Base-by-base conservation (phyloP, 2,329 filamentous ascomycete species). In the Thermomyces lanuginosus region DNA sequence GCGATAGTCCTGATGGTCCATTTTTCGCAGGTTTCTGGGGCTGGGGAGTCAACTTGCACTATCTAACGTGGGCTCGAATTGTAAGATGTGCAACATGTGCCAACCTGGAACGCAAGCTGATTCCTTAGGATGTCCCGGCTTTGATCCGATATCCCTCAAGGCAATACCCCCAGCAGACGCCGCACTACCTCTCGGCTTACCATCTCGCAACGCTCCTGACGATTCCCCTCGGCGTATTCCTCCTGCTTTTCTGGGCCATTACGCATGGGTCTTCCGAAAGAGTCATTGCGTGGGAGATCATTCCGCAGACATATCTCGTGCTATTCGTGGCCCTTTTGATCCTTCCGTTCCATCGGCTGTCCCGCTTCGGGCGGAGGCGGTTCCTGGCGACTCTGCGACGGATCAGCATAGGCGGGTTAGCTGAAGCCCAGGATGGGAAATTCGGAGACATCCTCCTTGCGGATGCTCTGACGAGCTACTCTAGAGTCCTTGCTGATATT, bases 371-470 rank as follows among this genome's bases (percentile, higher is more conserved):
- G 2, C 75, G 84, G 21, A 66, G 69, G 27, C 72, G 82, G 1
- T 77, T 92, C 22, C 66, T 91, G 24, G 56, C 68, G 7, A 86
- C 73, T 0, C 59, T 95, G 22, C 72, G 72, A 34, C 76, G 89
- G 30, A 72, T 95, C 34, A 71, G 70, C 40, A 59, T 93, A 22
- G 89, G 89, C 13, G 84, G 86, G 0, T 65, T 98, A 13, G 86
- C 89, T 8, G 76, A 86, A 52, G 63, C 79, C 1, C 70, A 79
- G 40, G 79, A 93, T 51, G 83, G 86, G 29, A 92, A 92, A 47
- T 95, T 95, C 44, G 86, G 82, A 30, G 89, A 98, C 48, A 77
- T 95, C 27, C 58, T 98, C 32, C 69, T 98, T 10, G 84, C 89
- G 17, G 89, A 98, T 64, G 86, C 83, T 29, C 58, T 95, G 41